Base-by-base conservation (phyloP, 140 eudicot species). In the Oenanthe javanica region DNA sequence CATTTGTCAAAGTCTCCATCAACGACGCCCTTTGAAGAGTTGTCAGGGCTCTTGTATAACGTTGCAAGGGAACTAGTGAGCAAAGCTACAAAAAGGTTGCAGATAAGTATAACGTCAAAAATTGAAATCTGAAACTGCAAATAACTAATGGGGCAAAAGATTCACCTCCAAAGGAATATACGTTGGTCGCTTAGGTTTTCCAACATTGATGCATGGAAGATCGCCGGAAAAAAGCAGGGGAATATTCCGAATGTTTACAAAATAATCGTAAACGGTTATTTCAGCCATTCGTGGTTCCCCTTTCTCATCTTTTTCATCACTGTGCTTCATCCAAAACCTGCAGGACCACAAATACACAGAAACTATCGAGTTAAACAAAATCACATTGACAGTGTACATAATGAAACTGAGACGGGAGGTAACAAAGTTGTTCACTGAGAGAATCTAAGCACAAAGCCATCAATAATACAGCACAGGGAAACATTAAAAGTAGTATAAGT, bases 121-220 rank as follows among this genome's bases (percentile, higher is more conserved):
- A 47, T 25, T 15, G 71, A 83, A 9, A 69, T 25, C 49, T 54
- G 19, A 12, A 69, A 27, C 40, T 3, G 64, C 64, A 31, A 1
- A 36, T 69, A 69, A 10, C 13, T 36, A 10, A 36, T 23, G 38
- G n/a, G 46, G 10, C 0, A 16, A 6, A 42, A 72, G 11, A 11
- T 73, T 84, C 79, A 93, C 98, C 96, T 93, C 98, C 4, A 93
- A 42, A 6, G 98, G 98, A 66, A 90, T 72, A 81, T 80, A 91
- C 36, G 88, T 85, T 0, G 93, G 94, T 2, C 87, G 84, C 75
- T 85, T 87, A 1, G 96, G 90, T 45, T 86, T 89, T 4, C 98
- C 97, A 31, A 93, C 94, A 83, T 91, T 88, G 36, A 93, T 85
- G 84, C 36, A 93, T 3, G 98, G 98, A 2, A 75, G 78, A 77